phyloP scores from a whole-genome alignment of 257 asterid genomes.

The Fraxinus cuspidata region DNA sequence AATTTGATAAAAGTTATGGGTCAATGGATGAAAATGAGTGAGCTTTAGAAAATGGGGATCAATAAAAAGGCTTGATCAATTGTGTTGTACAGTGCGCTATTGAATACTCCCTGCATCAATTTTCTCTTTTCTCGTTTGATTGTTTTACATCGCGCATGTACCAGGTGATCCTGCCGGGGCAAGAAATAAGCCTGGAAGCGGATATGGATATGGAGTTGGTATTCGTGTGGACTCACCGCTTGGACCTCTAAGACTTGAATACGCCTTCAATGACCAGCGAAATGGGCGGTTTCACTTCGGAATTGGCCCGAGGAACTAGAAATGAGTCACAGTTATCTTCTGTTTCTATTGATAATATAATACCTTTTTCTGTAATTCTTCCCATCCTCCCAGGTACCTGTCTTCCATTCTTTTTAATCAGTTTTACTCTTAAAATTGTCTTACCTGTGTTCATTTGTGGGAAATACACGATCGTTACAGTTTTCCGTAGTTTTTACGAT shows the following conservation, averaged over 20 bases:
- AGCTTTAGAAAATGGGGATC: no score
- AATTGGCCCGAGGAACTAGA: conserved; percentile 75
- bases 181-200: conserved; percentile 92
- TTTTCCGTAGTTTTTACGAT: no score
- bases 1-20: no score
- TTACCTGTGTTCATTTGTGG: background rate
- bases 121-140: background rate
- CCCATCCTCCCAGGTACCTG: background rate
- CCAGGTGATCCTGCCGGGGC: conserved; percentile 98
- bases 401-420: background rate
- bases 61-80: no score
- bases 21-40: no score
- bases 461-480: no score
- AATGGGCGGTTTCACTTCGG: conserved; percentile 94
- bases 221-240: conserved; percentile 88
- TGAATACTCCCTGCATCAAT: background rate
- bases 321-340: background rate
- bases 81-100: background rate
- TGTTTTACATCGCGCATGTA: background rate
- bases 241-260: conserved; percentile 93
- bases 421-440: background rate
- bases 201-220: conserved; percentile 92
- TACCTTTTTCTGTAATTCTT: background rate
- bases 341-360: background rate
- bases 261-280: conserved; percentile 80